Conservation (phyloP, 148 eudicot species). For the Silene conica region DNA sequence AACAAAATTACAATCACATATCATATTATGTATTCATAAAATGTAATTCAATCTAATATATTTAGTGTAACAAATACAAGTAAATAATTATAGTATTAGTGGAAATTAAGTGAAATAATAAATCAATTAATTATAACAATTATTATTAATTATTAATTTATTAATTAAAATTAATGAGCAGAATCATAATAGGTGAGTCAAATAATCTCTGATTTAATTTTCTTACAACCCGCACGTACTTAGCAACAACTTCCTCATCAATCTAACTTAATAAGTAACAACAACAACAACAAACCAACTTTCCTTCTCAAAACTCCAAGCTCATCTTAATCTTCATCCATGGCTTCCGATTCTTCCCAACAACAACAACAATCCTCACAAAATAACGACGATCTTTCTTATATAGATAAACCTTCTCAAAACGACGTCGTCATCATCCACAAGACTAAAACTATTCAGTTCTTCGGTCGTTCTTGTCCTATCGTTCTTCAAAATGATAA, state of each 20-base stretch:
- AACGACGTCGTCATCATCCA: constrained; percentile 36
- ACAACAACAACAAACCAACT: not conserved
- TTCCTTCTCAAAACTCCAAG: too few species aligned
- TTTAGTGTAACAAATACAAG: too few species aligned
- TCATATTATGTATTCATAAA: too few species aligned
- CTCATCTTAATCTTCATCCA: constrained; percentile 16
- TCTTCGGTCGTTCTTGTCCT: constrained; percentile 60
- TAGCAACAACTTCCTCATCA: not conserved
- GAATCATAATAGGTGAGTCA: too few species aligned
- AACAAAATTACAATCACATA: too few species aligned
- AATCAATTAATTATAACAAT: too few species aligned
- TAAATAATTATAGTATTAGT: too few species aligned
- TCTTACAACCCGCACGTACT: constrained; percentile 7
- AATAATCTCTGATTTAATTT: not conserved
- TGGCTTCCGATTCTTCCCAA: constrained; percentile 22
- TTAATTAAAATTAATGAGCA: too few species aligned
- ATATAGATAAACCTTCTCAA: constrained; percentile 14
- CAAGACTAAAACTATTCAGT: constrained; percentile 66
- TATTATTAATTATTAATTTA: too few species aligned
- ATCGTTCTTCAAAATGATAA: constrained; percentile 91
- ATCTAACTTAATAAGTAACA: not conserved
- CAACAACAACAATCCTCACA: constrained; percentile 25
- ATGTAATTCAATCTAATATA: too few species aligned
- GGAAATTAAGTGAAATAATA: too few species aligned
- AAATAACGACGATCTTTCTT: not conserved